phyloP scores from a whole-genome alignment of 805 yeast species.

The Teunomyces aglyptinius region DNA sequence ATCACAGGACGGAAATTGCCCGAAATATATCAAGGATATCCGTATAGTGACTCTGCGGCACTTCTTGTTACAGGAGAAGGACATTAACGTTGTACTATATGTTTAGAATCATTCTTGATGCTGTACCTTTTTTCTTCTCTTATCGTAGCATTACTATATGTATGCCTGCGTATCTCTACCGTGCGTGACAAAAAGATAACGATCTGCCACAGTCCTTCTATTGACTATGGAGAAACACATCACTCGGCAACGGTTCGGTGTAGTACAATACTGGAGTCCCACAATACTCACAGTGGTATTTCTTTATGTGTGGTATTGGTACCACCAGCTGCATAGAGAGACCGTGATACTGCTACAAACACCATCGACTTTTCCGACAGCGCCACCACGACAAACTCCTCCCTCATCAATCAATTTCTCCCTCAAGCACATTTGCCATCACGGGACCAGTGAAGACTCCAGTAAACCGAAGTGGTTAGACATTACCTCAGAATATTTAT shows the following conservation, averaged over 20 bases:
- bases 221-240: background rate
- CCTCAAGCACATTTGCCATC: conserved; percentile 61
- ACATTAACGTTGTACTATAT: background rate
- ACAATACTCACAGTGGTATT: background rate
- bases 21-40: conserved; percentile 31
- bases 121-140: background rate
- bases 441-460: conserved; percentile 46
- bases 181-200: background rate
- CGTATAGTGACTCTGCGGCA: conserved; percentile 36
- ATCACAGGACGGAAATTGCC: conserved; percentile 10
- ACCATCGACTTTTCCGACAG: background rate
- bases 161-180: background rate
- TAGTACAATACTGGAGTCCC: background rate
- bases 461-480: conserved; percentile 44
- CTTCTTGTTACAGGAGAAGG: conserved; percentile 16
- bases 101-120: background rate
- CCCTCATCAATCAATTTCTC: conserved; percentile 14
- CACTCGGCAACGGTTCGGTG: background rate
- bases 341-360: background rate
- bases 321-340: background rate
- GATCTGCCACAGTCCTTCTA: background rate
- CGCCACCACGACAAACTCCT: background rate
- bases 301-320: background rate
- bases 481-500: conserved; percentile 42
- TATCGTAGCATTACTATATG: background rate